Evolutionary conservation across 1,284 basidiomycete genomes (phyloP), one percentile per base, ranked within the genome.

Genomic region (Wolfiporia cocos): DNA sequence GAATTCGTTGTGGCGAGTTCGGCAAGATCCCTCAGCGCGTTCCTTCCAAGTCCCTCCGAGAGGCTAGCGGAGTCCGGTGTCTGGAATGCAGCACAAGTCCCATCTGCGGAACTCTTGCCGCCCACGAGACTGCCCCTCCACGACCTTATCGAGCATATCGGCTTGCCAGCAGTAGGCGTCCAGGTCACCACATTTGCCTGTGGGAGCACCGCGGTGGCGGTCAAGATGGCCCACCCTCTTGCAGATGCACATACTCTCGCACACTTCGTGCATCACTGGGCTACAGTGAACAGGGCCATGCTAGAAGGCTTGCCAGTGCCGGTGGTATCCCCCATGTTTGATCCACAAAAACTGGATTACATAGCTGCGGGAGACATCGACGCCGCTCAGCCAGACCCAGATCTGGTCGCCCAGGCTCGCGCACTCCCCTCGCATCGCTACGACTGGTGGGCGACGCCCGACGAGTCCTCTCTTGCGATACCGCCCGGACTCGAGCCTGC

Each of bases 251-350:
- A 65, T 26, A 54, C 63, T 0, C 46, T 71, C 29, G 44, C 59
- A 9, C 55, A 53, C 11, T 70, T 71, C 46, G 54, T 63, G n/a
- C 52, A 55, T 23, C 64, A 67, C 48, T 72, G 69, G 69, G 58
- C 64, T 4, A 39, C 44, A 0, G 45, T 62, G 5, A 57, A 66
- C 38, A 55, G 62, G 7, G 49, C 47, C 3, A 11, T 46, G 37
- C 32, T 48, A 3, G 22, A 21, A 15, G 24, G 22, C 11, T 17
- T 35, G 5, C 28, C 51, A 0, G 19, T 46, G 0, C 56, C 60
- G 7, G 20, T 34, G 4, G 39, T 59, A 7, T 17, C 34, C 1
- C 63, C 64, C 11, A 40, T 62, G 1, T 69, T 69, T 43, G 52
- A 62, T 14, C 70, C 68, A 0, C 39, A 47, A 4, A 42, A 55